These are phyloP conservation scores for Collybia sordida DNA, from an alignment of 768 basidiomycete species.

Conservation along the genomic window DNA sequence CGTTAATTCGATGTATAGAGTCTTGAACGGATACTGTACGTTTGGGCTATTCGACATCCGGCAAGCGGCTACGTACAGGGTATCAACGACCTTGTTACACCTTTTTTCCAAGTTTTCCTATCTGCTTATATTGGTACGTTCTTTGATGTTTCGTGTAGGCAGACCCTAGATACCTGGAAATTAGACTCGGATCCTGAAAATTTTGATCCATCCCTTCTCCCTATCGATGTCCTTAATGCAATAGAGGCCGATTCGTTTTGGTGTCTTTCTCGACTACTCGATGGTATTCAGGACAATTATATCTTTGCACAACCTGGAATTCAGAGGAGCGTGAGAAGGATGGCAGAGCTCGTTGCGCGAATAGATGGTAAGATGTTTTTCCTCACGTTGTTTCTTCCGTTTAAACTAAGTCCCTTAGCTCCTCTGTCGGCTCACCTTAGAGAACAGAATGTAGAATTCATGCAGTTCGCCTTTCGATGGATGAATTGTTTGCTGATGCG, in stretches of 20 bases:
- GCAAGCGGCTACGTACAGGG: slow-evolving; percentile 99
- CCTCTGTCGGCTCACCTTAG: slow-evolving; percentile 87
- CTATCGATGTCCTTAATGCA: slow-evolving; percentile 70
- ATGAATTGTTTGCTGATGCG: slow-evolving; percentile 99
- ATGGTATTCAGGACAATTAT: slow-evolving; percentile 99
- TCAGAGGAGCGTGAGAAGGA: slow-evolving; percentile 87
- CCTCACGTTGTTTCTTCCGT: background rate
- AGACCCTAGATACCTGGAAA: slow-evolving; percentile 6
- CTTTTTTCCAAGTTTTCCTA: slow-evolving; percentile 97
- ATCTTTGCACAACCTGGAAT: slow-evolving; percentile 97
- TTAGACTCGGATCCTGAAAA: slow-evolving; percentile 88
- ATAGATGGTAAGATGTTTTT: slow-evolving; percentile 66
- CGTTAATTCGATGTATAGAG: slow-evolving; percentile 50
- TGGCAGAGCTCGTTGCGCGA: slow-evolving; percentile 89
- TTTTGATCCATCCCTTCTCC: slow-evolving; percentile 79
- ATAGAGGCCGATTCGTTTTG: slow-evolving; percentile 98
- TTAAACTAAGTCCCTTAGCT: slow-evolving; percentile 40
- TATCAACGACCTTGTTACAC: slow-evolving; percentile 97
- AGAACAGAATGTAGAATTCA: slow-evolving; percentile 93
- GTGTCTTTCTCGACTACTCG: slow-evolving; percentile 93
- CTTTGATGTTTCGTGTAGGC: background rate
- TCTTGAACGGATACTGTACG: slow-evolving; percentile 92
- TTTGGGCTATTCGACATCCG: slow-evolving; percentile 99
- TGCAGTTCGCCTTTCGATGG: slow-evolving; percentile 99
- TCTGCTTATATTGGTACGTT: slow-evolving; percentile 87